These are phyloP conservation scores for Echeveria elegans DNA, from an alignment of 164 flowering plant genomes.

Conservation along the genomic window DNA sequence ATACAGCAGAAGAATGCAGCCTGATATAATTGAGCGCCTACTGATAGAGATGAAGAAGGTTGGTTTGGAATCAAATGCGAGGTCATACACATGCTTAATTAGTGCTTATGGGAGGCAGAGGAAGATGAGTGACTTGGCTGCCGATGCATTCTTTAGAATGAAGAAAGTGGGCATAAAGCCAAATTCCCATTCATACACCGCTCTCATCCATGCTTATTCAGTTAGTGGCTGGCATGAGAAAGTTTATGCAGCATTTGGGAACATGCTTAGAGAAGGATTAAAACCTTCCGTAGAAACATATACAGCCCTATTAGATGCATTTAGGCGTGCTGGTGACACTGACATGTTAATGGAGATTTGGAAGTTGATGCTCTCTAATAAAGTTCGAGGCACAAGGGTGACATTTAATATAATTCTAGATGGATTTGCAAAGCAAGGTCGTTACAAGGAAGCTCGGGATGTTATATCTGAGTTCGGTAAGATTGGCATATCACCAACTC, in stretches of 20 bases:
- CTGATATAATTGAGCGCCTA: conserved; percentile 68
- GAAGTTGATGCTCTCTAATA: conserved; percentile 66
- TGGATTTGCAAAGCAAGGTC: conserved; percentile 93
- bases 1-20: conserved; percentile 85
- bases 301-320: conserved; percentile 82
- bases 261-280: conserved; percentile 64
- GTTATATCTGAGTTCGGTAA: conserved; percentile 72
- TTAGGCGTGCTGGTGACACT: conserved; percentile 81
- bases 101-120: conserved; percentile 85
- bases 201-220: conserved; percentile 87
- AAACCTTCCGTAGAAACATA: conserved; percentile 78
- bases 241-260: conserved; percentile 57
- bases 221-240: conserved; percentile 79
- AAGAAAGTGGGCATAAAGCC: conserved; percentile 67
- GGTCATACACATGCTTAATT: conserved; percentile 79
- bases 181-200: conserved; percentile 74
- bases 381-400: conserved; percentile 63
- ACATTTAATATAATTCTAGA: conserved; percentile 80
- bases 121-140: conserved; percentile 87
- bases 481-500: conserved; percentile 65
- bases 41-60: conserved; percentile 56
- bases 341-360: conserved; percentile 57
- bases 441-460: conserved; percentile 72
- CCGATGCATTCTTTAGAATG: conserved; percentile 82
- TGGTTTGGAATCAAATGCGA: conserved; percentile 70